These are phyloP conservation scores for Yamadazyma buinensis DNA, from an alignment of 1,139 yeast genomes.

Conservation along the genomic window DNA sequence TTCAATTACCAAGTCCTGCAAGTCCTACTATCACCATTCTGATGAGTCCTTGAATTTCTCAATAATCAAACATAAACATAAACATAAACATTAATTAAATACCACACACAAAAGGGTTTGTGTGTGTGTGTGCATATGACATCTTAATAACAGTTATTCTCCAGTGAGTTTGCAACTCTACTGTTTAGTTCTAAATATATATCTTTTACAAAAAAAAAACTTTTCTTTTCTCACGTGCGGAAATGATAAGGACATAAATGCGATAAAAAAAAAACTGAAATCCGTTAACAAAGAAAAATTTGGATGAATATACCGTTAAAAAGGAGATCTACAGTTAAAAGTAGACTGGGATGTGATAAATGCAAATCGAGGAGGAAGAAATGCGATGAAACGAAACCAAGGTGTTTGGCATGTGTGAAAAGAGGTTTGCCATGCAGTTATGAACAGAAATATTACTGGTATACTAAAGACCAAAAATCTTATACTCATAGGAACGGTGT, in stretches of 20 bases:
- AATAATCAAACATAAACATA: too few species aligned
- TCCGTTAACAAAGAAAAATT: too few species aligned
- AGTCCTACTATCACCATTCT: conserved; percentile 4
- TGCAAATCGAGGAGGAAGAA: conserved; percentile 69
- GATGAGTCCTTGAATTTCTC: too few species aligned
- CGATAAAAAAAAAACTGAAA: too few species aligned
- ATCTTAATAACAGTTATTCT: too few species aligned
- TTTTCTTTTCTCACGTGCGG: too few species aligned
- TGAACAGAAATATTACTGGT: conserved; percentile 11
- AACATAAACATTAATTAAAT: too few species aligned
- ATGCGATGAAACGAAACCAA: conserved; percentile 62
- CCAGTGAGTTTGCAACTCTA: too few species aligned
- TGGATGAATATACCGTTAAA: background rate
- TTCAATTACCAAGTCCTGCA: conserved; percentile 12
- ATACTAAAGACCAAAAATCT: conserved; percentile 8
- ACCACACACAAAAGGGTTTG: too few species aligned
- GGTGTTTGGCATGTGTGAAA: conserved; percentile 55
- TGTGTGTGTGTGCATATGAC: too few species aligned
- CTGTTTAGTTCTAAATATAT: too few species aligned
- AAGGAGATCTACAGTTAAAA: conserved; percentile 4
- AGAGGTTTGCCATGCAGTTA: conserved; percentile 45
- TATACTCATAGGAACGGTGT: background rate
- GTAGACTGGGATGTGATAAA: conserved; percentile 58
- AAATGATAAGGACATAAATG: background rate
- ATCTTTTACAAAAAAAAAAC: too few species aligned